Base-by-base conservation (phyloP, 2,329 filamentous ascomycete genomes). In the Alternaria ventricosa region DNA sequence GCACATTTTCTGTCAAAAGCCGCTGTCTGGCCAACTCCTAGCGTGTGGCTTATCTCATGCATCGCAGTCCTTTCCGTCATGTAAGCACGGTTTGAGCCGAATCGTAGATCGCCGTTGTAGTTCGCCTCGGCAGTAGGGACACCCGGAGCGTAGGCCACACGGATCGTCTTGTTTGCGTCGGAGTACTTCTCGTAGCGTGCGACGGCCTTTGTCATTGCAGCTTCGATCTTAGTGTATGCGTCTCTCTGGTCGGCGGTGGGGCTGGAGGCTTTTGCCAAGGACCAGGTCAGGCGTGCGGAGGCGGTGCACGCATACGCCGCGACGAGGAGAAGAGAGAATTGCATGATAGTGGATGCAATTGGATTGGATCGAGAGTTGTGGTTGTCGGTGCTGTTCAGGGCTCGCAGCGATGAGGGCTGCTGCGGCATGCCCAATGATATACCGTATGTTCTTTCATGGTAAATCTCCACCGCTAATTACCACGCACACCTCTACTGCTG, bases 51-150 rank as follows among this genome's bases (percentile, higher is more conserved):
- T 58, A 79, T 78, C 55, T 79, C 76, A 41, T 79, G 76, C 75
- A 79, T 73, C 4, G 76, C 76, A 11, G 75, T 78, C 49, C 76
- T 73, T 65, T 79, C 69, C 2, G 65, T 76, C 76, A 79, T 79
- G 67, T 78, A 79, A 5, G 72, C 55, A 9, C 75, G 62, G 57
- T 79, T 69, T 12, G 70, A 73, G 18, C 76, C 76, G 59, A 79
- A 79, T 33, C 76, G 74, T 12, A 79, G 61, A 58, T 77, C 73
- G 41, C 76, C 76, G 60, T 76, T 77, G 68, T 77, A 79, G 59
- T 67, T 72, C n/a, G 75, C 76, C 60, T 79, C 76, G 2, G 76
- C 75, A 7, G 76, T 79, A 8, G 75, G 75, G 0, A 79, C 76
- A 33, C 76, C 70, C 3, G 76, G 75, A 3, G 66, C 67, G 60